A percentile compares a stretch with the other conserved stretches of the same genome.
These are phyloP conservation scores for Agaricus subrufescens DNA, from an alignment of 768 basidiomycete genomes.

Conservation along the genomic window DNA sequence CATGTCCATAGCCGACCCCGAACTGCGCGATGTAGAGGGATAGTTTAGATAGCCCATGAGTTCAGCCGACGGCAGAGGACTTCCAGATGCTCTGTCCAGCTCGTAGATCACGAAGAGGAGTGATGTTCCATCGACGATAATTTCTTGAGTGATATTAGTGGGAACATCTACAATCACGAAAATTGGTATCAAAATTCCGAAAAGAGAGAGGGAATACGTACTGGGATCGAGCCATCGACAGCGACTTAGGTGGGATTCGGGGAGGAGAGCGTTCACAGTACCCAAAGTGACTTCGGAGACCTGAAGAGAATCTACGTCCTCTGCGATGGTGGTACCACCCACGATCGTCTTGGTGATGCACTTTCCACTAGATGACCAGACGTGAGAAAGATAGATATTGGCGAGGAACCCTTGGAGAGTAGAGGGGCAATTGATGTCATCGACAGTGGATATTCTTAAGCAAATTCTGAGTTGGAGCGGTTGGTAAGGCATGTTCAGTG, in stretches of 20 bases:
- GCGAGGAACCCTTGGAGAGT: slow-evolving; percentile 63
- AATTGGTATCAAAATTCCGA: slow-evolving; percentile 14
- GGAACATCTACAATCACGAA: slow-evolving; percentile 35
- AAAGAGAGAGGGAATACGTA: slow-evolving; percentile 31
- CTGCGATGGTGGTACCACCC: slow-evolving; percentile 43
- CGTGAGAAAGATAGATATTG: slow-evolving; percentile 46
- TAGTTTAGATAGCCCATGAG: slow-evolving; percentile 41
- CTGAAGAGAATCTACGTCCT: slow-evolving; percentile 50
- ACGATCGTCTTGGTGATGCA: slow-evolving; percentile 60
- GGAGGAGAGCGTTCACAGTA: slow-evolving; percentile 51
- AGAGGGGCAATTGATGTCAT: slow-evolving; percentile 47
- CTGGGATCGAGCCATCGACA: slow-evolving; percentile 70
- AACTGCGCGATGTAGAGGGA: neutral
- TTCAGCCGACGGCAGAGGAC: slow-evolving; percentile 54
- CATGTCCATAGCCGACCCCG: neutral
- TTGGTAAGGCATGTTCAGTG: slow-evolving; percentile 3
- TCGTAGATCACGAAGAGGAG: slow-evolving; percentile 65
- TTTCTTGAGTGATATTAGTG: slow-evolving; percentile 64
- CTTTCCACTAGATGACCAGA: slow-evolving; percentile 52
- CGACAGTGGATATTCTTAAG: slow-evolving; percentile 51
- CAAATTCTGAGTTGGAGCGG: slow-evolving; percentile 44
- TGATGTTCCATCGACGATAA: slow-evolving; percentile 59
- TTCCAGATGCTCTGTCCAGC: slow-evolving; percentile 52
- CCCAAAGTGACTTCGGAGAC: slow-evolving; percentile 44
- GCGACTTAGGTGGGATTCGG: slow-evolving; percentile 60